Percentiles rank a stretch among this genome's conserved stretches.
Conservation (phyloP, 192 early-diverging fungal species). For the Coemansia umbellata region DNA sequence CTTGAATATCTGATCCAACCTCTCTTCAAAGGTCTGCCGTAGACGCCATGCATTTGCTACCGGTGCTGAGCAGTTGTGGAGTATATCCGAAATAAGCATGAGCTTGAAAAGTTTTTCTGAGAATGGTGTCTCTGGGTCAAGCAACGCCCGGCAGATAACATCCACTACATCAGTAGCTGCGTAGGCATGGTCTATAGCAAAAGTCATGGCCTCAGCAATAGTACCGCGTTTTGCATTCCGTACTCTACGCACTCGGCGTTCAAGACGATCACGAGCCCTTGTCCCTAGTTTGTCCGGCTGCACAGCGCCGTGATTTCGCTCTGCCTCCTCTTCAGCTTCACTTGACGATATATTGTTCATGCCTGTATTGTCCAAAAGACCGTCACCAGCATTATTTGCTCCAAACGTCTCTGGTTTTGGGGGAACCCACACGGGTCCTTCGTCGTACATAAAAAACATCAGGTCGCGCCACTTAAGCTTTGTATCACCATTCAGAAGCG, state of each 20-base stretch:
- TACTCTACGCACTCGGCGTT: slow-evolving; percentile 21
- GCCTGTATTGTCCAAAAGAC: not conserved
- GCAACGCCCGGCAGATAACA: slow-evolving; percentile 59
- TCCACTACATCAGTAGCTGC: slow-evolving; percentile 75
- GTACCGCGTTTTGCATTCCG: slow-evolving; percentile 30
- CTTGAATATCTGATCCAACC: slow-evolving; percentile 61
- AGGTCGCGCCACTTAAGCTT: slow-evolving; percentile 66
- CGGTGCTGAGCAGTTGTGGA: slow-evolving; percentile 79
- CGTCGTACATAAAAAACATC: slow-evolving; percentile 85
- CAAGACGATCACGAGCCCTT: slow-evolving; percentile 22
- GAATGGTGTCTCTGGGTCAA: slow-evolving; percentile 56
- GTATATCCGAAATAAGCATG: slow-evolving; percentile 83
- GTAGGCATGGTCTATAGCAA: slow-evolving; percentile 79
- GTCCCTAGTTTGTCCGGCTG: slow-evolving; percentile 16
- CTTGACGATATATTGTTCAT: slow-evolving; percentile 25
- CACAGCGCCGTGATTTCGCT: slow-evolving; percentile 1
- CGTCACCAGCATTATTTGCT: no score
- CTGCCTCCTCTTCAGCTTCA: slow-evolving; percentile 46
- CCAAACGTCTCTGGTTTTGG: no score
- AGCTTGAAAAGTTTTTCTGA: slow-evolving; percentile 67
- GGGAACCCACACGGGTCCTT: slow-evolving; percentile 81
- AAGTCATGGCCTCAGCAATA: slow-evolving; percentile 78
- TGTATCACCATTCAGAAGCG: slow-evolving; percentile 80
- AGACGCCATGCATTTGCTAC: slow-evolving; percentile 88
- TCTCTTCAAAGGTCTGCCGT: slow-evolving; percentile 61